Conservation (phyloP, 805 yeast species). For the Kuraishia floccosa region DNA sequence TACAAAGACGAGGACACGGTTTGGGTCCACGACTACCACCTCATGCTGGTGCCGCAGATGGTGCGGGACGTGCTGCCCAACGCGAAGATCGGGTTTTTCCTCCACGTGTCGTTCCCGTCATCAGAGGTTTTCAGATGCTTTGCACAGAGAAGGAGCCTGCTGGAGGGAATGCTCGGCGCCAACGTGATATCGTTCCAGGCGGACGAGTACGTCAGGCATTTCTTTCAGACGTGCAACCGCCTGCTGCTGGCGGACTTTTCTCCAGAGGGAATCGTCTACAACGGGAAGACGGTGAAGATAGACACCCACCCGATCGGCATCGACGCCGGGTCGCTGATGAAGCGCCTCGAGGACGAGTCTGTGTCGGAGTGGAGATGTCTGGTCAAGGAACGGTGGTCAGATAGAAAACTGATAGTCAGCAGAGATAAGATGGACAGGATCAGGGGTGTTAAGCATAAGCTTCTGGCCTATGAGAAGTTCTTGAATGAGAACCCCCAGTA, state of each 20-base stretch:
- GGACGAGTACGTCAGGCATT: conserved; percentile 87
- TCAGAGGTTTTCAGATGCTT: conserved; percentile 91
- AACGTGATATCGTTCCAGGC: conserved; percentile 85
- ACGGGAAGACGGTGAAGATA: conserved; percentile 45
- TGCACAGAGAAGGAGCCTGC: conserved; percentile 70
- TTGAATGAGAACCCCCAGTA: conserved; percentile 61
- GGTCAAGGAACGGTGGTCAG: conserved; percentile 71
- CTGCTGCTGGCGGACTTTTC: conserved; percentile 76
- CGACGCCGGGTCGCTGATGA: conserved; percentile 47
- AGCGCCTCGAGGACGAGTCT: conserved; percentile 26
- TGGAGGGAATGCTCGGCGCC: conserved; percentile 83
- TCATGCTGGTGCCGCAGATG: conserved; percentile 79
- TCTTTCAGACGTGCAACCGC: conserved; percentile 80
- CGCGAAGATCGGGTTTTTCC: conserved; percentile 83
- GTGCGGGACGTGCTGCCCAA: conserved; percentile 63
- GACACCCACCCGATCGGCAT: conserved; percentile 69
- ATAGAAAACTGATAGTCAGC: conserved; percentile 63
- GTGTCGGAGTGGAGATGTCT: conserved; percentile 57
- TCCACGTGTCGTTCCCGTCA: conserved; percentile 92
- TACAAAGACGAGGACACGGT: conserved; percentile 70
- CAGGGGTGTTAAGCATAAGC: conserved; percentile 81
- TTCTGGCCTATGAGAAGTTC: conserved; percentile 78
- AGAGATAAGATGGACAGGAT: conserved; percentile 84
- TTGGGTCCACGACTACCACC: conserved; percentile 94
- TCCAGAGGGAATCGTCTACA: conserved; percentile 45